These are phyloP conservation scores for Oryza longistaminata DNA, from an alignment of 176 grass and related monocot species.

Conservation along the genomic window DNA sequence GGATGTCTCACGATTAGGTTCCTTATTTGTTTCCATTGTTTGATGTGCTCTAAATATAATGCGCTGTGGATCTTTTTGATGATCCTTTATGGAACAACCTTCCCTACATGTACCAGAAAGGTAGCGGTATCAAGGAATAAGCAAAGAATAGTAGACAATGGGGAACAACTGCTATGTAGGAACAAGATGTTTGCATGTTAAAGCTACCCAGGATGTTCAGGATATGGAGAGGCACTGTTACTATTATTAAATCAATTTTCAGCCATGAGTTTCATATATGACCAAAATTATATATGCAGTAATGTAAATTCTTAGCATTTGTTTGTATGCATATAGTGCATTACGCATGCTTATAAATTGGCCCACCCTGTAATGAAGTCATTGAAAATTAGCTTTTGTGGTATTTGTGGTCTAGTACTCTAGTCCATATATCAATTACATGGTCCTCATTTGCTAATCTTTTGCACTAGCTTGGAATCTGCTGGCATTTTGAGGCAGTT, in stretches of 20 bases:
- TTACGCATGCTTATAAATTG: conserved; percentile 12
- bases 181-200: background rate
- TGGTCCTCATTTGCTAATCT: conserved; percentile 30
- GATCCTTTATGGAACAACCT: background rate
- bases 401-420: background rate
- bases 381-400: background rate
- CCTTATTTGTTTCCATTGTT: background rate
- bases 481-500: conserved; percentile 88
- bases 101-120: background rate
- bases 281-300: background rate
- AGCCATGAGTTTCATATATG: background rate
- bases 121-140: background rate
- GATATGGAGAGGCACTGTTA: background rate
- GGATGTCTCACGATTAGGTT: background rate
- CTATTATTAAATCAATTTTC: background rate
- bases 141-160: background rate
- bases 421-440: conserved; percentile 20
- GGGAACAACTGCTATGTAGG: background rate
- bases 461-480: conserved; percentile 77
- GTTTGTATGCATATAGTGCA: no score
- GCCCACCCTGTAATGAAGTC: background rate
- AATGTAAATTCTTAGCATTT: no score
- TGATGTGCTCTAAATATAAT: background rate
- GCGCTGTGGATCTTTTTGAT: background rate
- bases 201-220: background rate